Base-by-base conservation (phyloP, 768 basidiomycete species). In the Suillus alpinus region DNA sequence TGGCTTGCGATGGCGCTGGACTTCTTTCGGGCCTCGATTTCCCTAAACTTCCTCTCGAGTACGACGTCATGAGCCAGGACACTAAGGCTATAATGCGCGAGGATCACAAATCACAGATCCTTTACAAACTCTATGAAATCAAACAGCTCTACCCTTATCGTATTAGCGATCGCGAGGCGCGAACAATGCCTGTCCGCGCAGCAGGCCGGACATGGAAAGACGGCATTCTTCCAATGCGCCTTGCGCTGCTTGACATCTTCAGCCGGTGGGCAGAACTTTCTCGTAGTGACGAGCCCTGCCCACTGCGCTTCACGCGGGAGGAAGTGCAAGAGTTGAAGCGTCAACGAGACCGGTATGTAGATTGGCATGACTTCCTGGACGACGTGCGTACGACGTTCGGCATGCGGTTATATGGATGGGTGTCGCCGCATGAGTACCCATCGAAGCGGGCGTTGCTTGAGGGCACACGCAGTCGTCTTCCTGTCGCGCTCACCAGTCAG, bases 121-220 rank as follows among this genome's bases (percentile, higher is more conserved):
- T 64, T 29, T 26, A 63, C 32, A 64, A 64, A 41, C 57, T 64
- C 37, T 64, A 64, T 58, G 63, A 64, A 43, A 58, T 64, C 29
- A 64, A 64, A n/a, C 63, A 64, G 53, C 51, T 64, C 8, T 62
- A 58, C 49, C 63, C 63, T n/a, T 62, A 63, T 58, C 57, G 62
- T 23, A 49, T 64, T 31, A 56, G 50, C 26, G 31, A 56, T 31
- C 63, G 62, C 26, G 61, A 64, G 39, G 44, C 58, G 20, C 52
- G 61, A 6, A 59, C 57, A 18, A 62, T 63, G 62, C 62, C 63
- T 63, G 63, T 64, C 10, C 63, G 61, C 18, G 62, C 63, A 29
- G 63, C 63, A 31, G 63, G 63, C 9, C 63, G 63, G 36, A 64
- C 63, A 29, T 64, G 63, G 63, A 64, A 64, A 57, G 63, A 64